Conservation (phyloP, 768 basidiomycete genomes). For the Lactarius deliciosus region DNA sequence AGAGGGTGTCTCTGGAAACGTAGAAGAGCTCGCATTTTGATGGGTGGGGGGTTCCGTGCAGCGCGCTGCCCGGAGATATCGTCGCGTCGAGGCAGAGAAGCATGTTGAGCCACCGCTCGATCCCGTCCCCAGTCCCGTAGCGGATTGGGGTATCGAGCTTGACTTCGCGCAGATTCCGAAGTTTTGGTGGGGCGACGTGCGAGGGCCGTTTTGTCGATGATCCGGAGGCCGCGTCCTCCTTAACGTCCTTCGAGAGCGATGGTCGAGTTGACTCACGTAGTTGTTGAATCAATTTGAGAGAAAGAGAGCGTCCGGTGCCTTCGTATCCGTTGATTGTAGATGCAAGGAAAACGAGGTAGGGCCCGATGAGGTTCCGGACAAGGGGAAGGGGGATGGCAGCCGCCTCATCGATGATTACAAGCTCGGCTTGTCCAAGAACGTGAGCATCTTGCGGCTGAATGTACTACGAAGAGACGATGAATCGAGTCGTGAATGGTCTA, state of each 20-base stretch:
- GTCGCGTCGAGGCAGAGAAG: constrained; percentile 91
- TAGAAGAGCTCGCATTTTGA: constrained; percentile 93
- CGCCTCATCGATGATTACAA: constrained; percentile 97
- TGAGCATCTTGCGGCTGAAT: constrained; percentile 98
- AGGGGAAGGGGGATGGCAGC: constrained; percentile 97
- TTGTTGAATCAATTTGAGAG: constrained; percentile 96
- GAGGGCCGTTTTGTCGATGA: constrained; percentile 50
- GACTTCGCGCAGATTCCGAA: constrained; percentile 84
- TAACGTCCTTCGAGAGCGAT: constrained; percentile 64
- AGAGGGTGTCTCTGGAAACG: constrained; percentile 92
- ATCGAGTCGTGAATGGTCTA: not conserved
- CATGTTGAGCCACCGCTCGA: constrained; percentile 93
- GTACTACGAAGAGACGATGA: constrained; percentile 55
- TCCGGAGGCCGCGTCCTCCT: constrained; percentile 45
- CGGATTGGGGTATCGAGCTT: constrained; percentile 95
- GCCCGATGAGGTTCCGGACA: constrained; percentile 91
- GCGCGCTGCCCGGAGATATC: constrained; percentile 48
- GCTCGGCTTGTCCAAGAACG: constrained; percentile 95
- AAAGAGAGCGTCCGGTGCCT: constrained; percentile 97
- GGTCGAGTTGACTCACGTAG: constrained; percentile 88
- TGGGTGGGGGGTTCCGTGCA: constrained; percentile 90
- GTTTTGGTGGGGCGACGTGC: constrained; percentile 58
- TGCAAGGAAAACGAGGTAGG: constrained; percentile 96
- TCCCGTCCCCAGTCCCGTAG: constrained; percentile 79
- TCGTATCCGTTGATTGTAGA: constrained; percentile 99